These are phyloP conservation scores for Eucalyptus leucophloia DNA, from an alignment of 345 rosid species.

Conservation along the genomic window DNA sequence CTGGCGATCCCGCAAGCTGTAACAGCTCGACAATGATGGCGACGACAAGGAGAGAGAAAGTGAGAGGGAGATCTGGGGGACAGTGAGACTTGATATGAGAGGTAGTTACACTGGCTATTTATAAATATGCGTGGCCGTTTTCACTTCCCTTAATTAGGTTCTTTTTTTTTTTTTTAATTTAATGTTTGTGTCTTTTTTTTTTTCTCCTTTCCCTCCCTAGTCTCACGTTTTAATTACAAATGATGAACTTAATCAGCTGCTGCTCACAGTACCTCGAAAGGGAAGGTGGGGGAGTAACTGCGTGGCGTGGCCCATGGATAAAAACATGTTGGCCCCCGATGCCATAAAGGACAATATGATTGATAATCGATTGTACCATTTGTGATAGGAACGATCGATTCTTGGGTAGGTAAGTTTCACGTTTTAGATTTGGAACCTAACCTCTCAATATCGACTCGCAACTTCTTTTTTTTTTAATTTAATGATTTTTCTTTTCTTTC, in stretches of 20 bases:
- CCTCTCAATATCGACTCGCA: accelerated
- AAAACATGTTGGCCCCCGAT: background rate
- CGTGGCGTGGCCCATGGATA: background rate
- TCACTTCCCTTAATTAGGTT: background rate
- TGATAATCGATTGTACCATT: accelerated
- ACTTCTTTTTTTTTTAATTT: too few relatives aligned
- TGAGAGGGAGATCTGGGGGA: background rate
- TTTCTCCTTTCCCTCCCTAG: background rate
- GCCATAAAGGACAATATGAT: accelerated
- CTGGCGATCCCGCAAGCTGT: background rate
- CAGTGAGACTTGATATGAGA: background rate
- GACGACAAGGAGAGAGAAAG: background rate
- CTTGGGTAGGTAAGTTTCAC: accelerated
- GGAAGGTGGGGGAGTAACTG: too few relatives aligned
- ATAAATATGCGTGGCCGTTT: background rate
- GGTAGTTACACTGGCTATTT: background rate
- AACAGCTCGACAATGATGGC: background rate
- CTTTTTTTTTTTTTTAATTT: background rate
- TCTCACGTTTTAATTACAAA: too few relatives aligned
- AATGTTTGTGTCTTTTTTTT: too few relatives aligned
- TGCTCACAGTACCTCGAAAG: background rate
- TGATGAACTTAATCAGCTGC: background rate
- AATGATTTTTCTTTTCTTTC: too few relatives aligned
- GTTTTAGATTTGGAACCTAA: too few relatives aligned
- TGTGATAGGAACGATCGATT: background rate